Evolutionary conservation across 2,329 filamentous ascomycete genomes (phyloP).

Genomic region (Alternaria gansuensis): DNA sequence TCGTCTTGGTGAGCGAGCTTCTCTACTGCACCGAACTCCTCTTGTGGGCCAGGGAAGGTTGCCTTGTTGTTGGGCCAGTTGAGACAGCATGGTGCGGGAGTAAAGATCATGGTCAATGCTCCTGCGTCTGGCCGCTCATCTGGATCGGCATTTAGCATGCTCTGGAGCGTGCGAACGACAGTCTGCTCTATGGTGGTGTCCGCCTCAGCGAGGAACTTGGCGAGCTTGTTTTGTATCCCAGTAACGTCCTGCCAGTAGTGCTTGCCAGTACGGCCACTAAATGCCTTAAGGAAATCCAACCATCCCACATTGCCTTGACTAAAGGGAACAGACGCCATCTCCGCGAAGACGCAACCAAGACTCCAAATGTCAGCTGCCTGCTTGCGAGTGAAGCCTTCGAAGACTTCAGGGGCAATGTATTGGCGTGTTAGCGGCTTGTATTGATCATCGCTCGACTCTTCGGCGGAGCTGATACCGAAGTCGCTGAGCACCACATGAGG

Average conservation of each 20-base stretch:
- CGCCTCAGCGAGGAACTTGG: conserved; percentile 33
- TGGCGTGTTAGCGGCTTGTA: conserved; percentile 43
- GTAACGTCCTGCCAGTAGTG: conserved; percentile 50
- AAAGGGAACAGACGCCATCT: conserved; percentile 73
- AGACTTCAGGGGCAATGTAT: conserved; percentile 51
- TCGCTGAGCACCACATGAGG: conserved; percentile 51
- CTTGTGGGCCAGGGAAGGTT: conserved; percentile 44
- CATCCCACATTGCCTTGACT: conserved; percentile 36
- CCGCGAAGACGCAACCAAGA: conserved; percentile 91
- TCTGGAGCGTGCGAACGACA: conserved; percentile 43
- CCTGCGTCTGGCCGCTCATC: conserved; percentile 44
- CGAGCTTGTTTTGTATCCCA: conserved; percentile 40
- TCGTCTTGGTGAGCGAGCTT: conserved; percentile 33
- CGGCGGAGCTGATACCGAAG: conserved; percentile 49
- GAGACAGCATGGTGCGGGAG: conserved; percentile 50
- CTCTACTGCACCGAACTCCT: conserved; percentile 43
- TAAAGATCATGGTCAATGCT: conserved; percentile 45
- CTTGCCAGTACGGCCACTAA: conserved; percentile 42
- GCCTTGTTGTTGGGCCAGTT: conserved; percentile 49
- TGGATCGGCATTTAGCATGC: conserved; percentile 45
- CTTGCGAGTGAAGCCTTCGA: conserved; percentile 39
- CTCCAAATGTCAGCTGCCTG: conserved; percentile 83
- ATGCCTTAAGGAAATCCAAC: conserved; percentile 41
- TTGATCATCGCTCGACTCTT: conserved; percentile 30
- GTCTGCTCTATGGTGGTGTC: conserved; percentile 31